Percentiles rank a stretch among this genome's conserved stretches.
Evolutionary conservation across 2,329 filamentous ascomycete genomes (phyloP).

Genomic region (Trichoderma pleuroti): DNA sequence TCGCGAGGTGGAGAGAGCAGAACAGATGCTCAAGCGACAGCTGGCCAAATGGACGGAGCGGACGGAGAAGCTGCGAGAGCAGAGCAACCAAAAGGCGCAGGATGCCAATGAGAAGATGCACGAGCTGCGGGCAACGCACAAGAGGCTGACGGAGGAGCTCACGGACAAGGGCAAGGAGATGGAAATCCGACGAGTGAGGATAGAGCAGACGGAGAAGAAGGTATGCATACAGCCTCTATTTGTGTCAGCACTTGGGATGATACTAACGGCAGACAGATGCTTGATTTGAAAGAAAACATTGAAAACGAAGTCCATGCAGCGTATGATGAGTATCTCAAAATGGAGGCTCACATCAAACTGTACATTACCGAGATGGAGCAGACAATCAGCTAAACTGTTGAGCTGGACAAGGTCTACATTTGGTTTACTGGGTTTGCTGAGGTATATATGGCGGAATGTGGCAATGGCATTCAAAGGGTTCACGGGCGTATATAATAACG

Average conservation of each 20-base stretch:
- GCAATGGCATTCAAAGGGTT: background rate
- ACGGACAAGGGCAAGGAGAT: conserved; percentile 86
- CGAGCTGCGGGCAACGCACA: conserved; percentile 75
- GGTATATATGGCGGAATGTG: conserved; percentile 12
- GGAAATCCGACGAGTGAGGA: conserved; percentile 84
- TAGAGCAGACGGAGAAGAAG: conserved; percentile 99
- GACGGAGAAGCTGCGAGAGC: conserved; percentile 77
- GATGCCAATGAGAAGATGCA: conserved; percentile 87
- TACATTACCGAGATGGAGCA: conserved; percentile 99
- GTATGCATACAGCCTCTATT: conserved; percentile 41
- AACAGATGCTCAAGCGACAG: conserved; percentile 79
- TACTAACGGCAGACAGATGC: conserved; percentile 63
- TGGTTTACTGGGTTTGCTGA: conserved; percentile 9
- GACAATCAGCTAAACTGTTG: conserved; percentile 49
- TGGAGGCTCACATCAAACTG: conserved; percentile 94
- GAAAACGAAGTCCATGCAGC: conserved; percentile 89
- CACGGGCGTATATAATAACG: conserved; percentile 15
- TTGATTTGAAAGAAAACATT: conserved; percentile 94
- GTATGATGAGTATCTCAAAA: conserved; percentile 92
- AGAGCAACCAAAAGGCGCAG: conserved; percentile 75
- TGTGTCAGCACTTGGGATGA: background rate
- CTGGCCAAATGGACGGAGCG: conserved; percentile 80
- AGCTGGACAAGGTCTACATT: background rate
- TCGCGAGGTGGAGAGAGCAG: conserved; percentile 84
- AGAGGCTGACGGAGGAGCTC: conserved; percentile 77